Evolutionary conservation across 2,329 filamentous ascomycete genomes (phyloP), one percentile per base, ranked within the genome.

Genomic region (Monilinia laxa): DNA sequence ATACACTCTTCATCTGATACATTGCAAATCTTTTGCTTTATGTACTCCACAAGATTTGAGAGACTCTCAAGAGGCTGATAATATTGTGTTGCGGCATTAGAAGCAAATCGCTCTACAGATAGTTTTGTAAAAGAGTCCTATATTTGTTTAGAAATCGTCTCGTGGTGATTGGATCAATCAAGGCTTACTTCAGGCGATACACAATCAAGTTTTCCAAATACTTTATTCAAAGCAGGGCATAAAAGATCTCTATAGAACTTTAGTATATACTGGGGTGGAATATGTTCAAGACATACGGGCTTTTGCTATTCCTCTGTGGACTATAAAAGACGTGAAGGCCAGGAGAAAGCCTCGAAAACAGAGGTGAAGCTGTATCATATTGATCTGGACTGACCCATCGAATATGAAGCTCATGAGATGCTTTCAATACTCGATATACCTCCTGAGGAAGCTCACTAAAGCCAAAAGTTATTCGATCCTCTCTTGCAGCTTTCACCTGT

Each of bases 241-340:
- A 92, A 70, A 35, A 78, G 76, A 52, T 80, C 77, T 51, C 82
- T 85, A 66, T 47, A 38, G 31, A 64, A 38, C 57, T 64, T 59
- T 65, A 68, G 63, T 49, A 58, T 16, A 52, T 49, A 38, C 56
- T 25, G 7, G 12, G n/a, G 16, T 16, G 12, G 20, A 28, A 11
- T 11, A 62, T 10, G 25, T 28, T 35, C 28, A 31, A 28, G 47
- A 67, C 69, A 35, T 68, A 69, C 70, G 67, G 62, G 56, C 47
- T 60, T 38, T 65, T 66, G 49, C 62, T 65, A 28, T 55, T 67
- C 28, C 57, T 52, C 31, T 70, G 67, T 23, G 64, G 54, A 25
- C 35, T 69, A 75, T 89, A 93, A 73, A 90, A 90, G 35, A 93
- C 81, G 80, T 97, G 93, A 28, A 98, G 80, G 3, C 94, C 94